Base-by-base conservation (phyloP, 352 stramenopile genomes). In the Phytophthora capsici region DNA sequence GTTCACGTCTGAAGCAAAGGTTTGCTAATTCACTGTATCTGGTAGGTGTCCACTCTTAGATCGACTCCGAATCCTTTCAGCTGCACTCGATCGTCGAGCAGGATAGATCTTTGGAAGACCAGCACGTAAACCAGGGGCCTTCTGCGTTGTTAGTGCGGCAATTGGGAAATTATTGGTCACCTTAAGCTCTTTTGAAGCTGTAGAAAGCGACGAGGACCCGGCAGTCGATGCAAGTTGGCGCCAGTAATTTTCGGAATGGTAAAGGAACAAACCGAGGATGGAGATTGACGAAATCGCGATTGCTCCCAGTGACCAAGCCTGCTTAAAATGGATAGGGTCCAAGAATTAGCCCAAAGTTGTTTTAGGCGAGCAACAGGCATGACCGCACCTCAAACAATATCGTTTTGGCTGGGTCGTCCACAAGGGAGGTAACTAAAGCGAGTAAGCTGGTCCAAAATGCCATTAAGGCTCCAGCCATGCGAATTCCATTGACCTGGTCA, bases 291-390 rank as follows among this genome's bases (percentile, higher is more conserved):
- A 77, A 17, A 91, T 66, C 1, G 69, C 77, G 50, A 89, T 82
- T n/a, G 59, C 65, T 6, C 80, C 82, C 2, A 91, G 53, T 3
- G 72, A 86, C 82, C 82, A 91, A 16, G 73, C 60, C 80, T 89
- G 49, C 17, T 10, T 1, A 57, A 49, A 28, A 28, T 37, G 32
- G 0, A 28, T 13, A 48, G 3, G 19, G 16, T 5, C 2, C 36
- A 12, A 63, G 40, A 47, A 22, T 48, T 28, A 6, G 26, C 6
- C 3, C 16, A 17, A 37, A 13, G 9, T 4, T 12, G 7, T n/a
- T 20, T 48, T 14, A n/a, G n/a, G n/a, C n/a, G 30, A 14, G 28
- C 19, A n/a, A 41, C 7, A 34, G 2, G 4, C 43, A 19, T 49
- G 4, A 4, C 23, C 41, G 16, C 57, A 88, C 83, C 75, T 88